Evolutionary conservation across 257 asterid genomes (phyloP), one percentile per base, ranked within the genome.

Genomic region (Nicotiana knightiana): DNA sequence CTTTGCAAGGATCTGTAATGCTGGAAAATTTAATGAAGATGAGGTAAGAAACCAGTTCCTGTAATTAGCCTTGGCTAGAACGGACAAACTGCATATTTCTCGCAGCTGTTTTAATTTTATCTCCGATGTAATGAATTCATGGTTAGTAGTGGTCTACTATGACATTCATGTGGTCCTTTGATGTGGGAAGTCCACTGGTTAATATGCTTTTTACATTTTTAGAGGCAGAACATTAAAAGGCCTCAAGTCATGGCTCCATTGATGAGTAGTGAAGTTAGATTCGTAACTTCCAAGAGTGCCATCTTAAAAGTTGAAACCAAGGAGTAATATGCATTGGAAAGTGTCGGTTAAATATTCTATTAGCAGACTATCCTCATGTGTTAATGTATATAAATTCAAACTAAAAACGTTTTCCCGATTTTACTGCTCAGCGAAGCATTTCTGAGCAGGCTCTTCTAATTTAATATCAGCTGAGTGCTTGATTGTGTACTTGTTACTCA

Each of bases 11-110:
- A 88, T 88, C 81, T 80, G 85, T 68, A 84, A 64, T 46, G 87
- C 87, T 46, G 90, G 89, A 80, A 84, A 85, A 73, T 84, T 88
- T 86, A 88, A 86, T 63, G 90, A 88, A 81, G 85, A 84, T 51
- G 90, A 88, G 78, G 83, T 66, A 17, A 43, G 53, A 1, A 28
- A 48, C 43, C 8, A 26, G 62, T 3, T 48, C 9, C 9, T 0
- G 8, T 61, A 48, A 48, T 73, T 73, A 46, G 78, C 21, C 78
- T 6, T 71, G 35, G n/a, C 35, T 62, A 64, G 37, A 71, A 12
- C 15, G 48, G 26, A 48, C 2, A 1, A 13, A 28, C 79, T 48
- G 26, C 12, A 32, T 48, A 46, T 48, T 3, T 5, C 26, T 58
- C 26, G 9, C 28, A 55, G 4, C 11, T 58, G 10, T 58, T 18